Evolutionary conservation across 257 asterid genomes (phyloP).

Genomic region (Penstemon barbatus): DNA sequence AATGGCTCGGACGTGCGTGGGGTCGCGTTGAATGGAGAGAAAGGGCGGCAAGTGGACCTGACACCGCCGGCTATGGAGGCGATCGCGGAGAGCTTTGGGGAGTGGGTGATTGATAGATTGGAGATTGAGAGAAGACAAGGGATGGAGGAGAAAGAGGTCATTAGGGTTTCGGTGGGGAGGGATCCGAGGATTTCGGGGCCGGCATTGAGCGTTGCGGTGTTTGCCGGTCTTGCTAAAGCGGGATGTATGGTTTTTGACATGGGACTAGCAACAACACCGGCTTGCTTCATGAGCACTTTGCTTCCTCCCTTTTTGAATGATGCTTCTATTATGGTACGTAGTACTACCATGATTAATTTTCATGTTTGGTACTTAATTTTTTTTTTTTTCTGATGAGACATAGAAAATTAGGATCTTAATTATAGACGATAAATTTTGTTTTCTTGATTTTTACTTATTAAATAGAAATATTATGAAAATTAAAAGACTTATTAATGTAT

Average conservation of each 20-base stretch:
- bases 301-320: constrained; percentile 60
- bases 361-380: too few species aligned
- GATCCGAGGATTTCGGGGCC: constrained; percentile 87
- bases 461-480: too few species aligned
- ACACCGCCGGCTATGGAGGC: constrained; percentile 92
- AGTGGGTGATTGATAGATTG: constrained; percentile 61
- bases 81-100: constrained; percentile 89
- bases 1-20: constrained; percentile 96
- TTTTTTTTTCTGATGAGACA: too few species aligned
- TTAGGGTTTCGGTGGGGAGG: constrained; percentile 70
- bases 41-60: constrained; percentile 65
- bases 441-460: too few species aligned
- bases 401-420: too few species aligned
- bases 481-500: too few species aligned
- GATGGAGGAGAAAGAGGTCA: constrained; percentile 27
- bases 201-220: constrained; percentile 61
- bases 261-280: constrained; percentile 98
- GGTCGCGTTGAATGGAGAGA: constrained; percentile 83
- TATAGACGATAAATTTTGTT: background rate
- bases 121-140: constrained; percentile 28
- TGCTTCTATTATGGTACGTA: constrained; percentile 82
- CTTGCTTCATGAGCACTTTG: constrained; percentile 96
- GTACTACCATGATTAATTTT: background rate
- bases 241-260: constrained; percentile 75
- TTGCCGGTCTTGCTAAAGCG: constrained; percentile 68